Base-by-base conservation (phyloP, 352 stramenopile species). In the Phytophthora brassicae region DNA sequence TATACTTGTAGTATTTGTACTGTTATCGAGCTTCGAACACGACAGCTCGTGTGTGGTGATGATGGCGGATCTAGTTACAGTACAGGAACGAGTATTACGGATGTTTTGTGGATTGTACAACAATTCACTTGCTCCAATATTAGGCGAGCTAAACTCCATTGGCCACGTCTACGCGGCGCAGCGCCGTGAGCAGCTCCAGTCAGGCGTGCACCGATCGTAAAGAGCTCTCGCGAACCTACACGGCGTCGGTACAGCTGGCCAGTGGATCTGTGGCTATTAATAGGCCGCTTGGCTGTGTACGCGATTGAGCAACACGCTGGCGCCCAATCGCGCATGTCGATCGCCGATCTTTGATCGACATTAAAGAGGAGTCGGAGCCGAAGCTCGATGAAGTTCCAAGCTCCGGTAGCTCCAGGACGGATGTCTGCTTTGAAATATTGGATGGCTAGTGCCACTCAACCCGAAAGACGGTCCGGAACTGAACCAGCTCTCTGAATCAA, bases 401-500 rank as follows among this genome's bases (percentile, higher is more conserved):
- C 47, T 49, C 38, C 44, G 46, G n/a, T 8, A 35, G 20, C 11
- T 26, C 4, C 0, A 19, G 26, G 26, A 31, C 35, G 13, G 35
- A 41, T 14, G 14, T n/a, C 36, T 13, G 35, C 66, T 70, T 49
- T 29, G 12, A n/a, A 48, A 59, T 59, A 60, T 42, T 33, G 52
- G 49, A 48, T 61, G 56, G 44, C 44, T 51, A 11, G n/a, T 13
- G 7, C 8, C 38, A 44, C 6, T 22, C 36, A 23, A 43, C n/a
- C n/a, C n/a, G 58, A 50, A 50, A 68, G 59, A 56, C 52, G 53
- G 43, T 39, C 33, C 22, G 35, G 13, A 7, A 26, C 19, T 38
- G 53, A 69, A 69, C 65, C 65, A 62, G 64, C 64, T 71, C 59
- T 72, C 59, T 72, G 58, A 68, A 61, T 36, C 26, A 47, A 52